A percentile compares a stretch with the other conserved stretches of the same genome.
Conservation (phyloP, 371 early-diverging fungal species). For the Enterocytospora artemiae region DNA sequence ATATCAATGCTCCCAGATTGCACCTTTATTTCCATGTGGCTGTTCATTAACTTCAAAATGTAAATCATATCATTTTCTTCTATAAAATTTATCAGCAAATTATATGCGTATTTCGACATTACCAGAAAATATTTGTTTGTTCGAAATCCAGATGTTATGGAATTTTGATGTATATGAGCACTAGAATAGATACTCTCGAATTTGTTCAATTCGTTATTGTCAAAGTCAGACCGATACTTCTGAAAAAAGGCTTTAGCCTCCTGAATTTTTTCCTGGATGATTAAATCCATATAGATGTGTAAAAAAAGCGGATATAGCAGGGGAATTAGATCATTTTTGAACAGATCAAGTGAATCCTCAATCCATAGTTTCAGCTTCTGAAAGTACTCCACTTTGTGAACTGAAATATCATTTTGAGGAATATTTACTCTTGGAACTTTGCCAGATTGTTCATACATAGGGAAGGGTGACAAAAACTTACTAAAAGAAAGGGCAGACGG, state of each 20-base stretch:
- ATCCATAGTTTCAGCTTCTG: slow-evolving; percentile 73
- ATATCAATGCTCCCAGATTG: slow-evolving; percentile 44
- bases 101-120: slow-evolving; percentile 76
- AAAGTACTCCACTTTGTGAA: slow-evolving; percentile 59
- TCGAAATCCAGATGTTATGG: slow-evolving; percentile 67
- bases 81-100: slow-evolving; percentile 76
- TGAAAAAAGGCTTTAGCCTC: slow-evolving; percentile 69
- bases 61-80: slow-evolving; percentile 75
- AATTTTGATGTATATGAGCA: slow-evolving; percentile 69
- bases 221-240: slow-evolving; percentile 65
- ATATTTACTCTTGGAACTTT: too few species aligned
- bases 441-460: too few species aligned
- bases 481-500: too few species aligned
- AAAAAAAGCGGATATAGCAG: slow-evolving; percentile 83
- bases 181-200: slow-evolving; percentile 61
- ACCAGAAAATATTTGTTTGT: slow-evolving; percentile 72
- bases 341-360: slow-evolving; percentile 74
- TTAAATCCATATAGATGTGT: slow-evolving; percentile 78
- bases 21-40: slow-evolving; percentile 74
- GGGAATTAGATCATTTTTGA: slow-evolving; percentile 65
- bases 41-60: slow-evolving; percentile 79
- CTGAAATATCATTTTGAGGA: background rate
- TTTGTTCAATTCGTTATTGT: slow-evolving; percentile 62
- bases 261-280: slow-evolving; percentile 54
- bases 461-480: too few species aligned